Base-by-base conservation (phyloP, 2,329 filamentous ascomycete genomes). In the Trichoderma oligosporum region DNA sequence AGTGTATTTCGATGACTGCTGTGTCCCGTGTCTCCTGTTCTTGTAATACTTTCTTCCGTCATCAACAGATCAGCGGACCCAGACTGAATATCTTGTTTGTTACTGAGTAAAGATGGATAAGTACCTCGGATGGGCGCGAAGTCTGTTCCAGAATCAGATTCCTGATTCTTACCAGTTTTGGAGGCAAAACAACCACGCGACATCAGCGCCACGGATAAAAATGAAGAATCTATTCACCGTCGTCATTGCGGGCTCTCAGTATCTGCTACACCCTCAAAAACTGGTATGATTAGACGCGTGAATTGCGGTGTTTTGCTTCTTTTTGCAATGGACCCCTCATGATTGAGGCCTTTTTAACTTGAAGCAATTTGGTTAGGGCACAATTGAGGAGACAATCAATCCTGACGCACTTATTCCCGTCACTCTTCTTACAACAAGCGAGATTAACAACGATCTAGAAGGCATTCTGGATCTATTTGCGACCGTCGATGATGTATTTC, bases 321-420 rank as follows among this genome's bases (percentile, higher is more conserved):
- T n/a, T n/a, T n/a, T n/a, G n/a, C n/a, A n/a, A n/a, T n/a, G n/a
- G n/a, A n/a, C n/a, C n/a, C 11, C 9, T 9, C 22, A n/a, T 11
- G 22, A 7, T n/a, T 42, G 4, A 18, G 39, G 39, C 39, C 39
- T 20, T 25, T 18, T 14, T 39, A 39, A 51, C 24, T 1, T 39
- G 11, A 24, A 5, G 24, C 16, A 36, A 20, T 7, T 36, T 31
- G 12, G 20, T 6, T 22, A 76, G 73, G 74, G 73, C 51, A 67
- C 68, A 18, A 74, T 76, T n/a, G 65, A 74, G 57, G 71, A 74
- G 59, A 73, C 69, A 29, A 74, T 75, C 59, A 71, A 74, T 20
- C 68, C 74, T 0, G 73, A 75, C 56, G 70, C 68, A 49, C 63
- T 76, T 11, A 65, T 76, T 14, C 74, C 74, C 7, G 71, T 76